A percentile compares a stretch with the other conserved stretches of the same genome.
phyloP scores from a whole-genome alignment of 23 red algal species.

The Chondrus crispus region DNA sequence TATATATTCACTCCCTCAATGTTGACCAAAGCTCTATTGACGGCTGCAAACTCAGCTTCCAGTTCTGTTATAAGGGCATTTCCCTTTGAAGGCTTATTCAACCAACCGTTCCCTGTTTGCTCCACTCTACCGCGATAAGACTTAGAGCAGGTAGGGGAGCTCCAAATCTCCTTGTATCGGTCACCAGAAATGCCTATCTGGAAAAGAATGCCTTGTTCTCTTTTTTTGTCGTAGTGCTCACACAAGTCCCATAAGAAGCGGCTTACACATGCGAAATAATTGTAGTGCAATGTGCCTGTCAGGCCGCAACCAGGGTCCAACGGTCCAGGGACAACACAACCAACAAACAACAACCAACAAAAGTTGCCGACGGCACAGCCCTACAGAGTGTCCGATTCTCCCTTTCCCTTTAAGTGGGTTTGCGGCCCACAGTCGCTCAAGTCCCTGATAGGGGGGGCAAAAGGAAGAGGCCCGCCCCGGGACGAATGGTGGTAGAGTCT shows the following conservation, averaged over 20 bases:
- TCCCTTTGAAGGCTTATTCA: neutral
- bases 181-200: neutral
- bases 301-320: no score
- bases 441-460: no score
- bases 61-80: neutral
- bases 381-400: no score
- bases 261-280: neutral
- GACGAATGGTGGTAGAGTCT: no score
- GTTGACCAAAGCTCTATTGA: neutral
- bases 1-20: neutral
- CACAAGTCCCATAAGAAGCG: neutral
- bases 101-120: neutral
- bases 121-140: neutral
- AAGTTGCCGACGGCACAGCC: no score
- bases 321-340: no score
- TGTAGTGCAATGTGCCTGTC: no score
- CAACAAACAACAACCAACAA: no score
- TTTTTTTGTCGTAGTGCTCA: neutral
- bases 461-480: no score
- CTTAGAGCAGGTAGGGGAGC: neutral
- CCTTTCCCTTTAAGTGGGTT: no score
- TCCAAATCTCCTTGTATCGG: neutral
- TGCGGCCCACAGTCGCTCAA: no score
- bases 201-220: neutral
- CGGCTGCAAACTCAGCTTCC: neutral